Base-by-base conservation (phyloP, 768 basidiomycete genomes). In the Saitozyma sp. region DNA sequence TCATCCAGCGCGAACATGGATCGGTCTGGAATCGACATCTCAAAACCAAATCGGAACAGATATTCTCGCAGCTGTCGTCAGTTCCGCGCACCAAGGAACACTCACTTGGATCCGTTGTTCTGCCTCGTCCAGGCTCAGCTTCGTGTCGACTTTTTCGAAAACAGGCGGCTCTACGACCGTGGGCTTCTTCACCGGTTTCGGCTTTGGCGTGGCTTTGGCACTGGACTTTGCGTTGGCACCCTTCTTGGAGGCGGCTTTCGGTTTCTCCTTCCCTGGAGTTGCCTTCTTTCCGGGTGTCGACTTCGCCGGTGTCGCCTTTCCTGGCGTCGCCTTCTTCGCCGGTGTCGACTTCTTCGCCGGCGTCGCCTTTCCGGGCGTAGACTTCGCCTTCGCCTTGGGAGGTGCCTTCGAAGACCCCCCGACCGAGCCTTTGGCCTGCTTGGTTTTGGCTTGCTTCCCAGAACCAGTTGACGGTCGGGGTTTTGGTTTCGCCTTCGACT, bases 51-150 rank as follows among this genome's bases (percentile, higher is more conserved):
- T 13, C 73, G 63, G 39, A 65, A 53, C 14, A 71, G 55, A 49
- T 66, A 74, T 56, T 74, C 73, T 42, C 73, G 68, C 13, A 74
- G 51, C 70, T 74, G 50, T 29, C 58, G 7, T 59, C 52, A 64
- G 59, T 40, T 9, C 58, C 59, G 49, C 41, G 17, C n/a, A n/a
- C 29, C 11, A 55, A 50, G 9, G 8, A 11, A 5, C 13, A 58
- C 71, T 59, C 50, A 73, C 71, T 55, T 50, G 48, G 5, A 71
- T 71, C 16, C 70, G 46, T 29, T 69, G 68, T 59, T 69, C 70
- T 2, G 55, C 70, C 50, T 70, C 70, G 38, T 62, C 63, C 38
- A 20, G 60, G 37, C 59, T 56, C 19, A 70, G 58, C 20, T 45
- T 62, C 13, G 70, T 74, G 50, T 66, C 63, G 7, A 74, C 62